Base-by-base conservation (phyloP, 805 yeast genomes). In the Grigorovia yakushimaensis region DNA sequence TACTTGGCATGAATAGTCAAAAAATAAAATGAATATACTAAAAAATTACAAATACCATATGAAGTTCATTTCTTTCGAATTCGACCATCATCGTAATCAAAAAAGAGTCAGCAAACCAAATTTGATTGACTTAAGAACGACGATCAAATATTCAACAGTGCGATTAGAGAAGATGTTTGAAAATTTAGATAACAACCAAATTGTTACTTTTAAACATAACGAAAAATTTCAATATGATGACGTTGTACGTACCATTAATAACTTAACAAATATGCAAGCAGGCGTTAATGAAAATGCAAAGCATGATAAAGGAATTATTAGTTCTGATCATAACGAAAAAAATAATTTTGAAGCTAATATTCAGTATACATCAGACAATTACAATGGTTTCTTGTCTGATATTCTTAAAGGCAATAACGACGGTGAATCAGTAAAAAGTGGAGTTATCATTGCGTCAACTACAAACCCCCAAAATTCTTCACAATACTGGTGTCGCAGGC, bases 1-100 rank as follows among this genome's bases (percentile, higher is more conserved):
- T 78, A 40, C 73, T 79, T 24, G 83, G 80, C 44, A 67, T 69
- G 48, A 61, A 52, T 42, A 20, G 64, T 1, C 64, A 17, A 48
- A 51, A 2, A 45, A 43, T 24, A 47, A 50, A 36, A 21, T 54
- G 11, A 49, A 49, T 22, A 51, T 62, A 3, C 36, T 62, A 52
- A 52, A 52, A 30, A 56, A 54, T 17, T 43, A 42, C 10, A 53
- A 54, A 21, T 53, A 54, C 41, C 49, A 51, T 45, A 20, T 64
- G 6, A 48, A 66, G 39, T 56, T 60, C 17, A 56, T 62, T 11
- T 66, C 68, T 9, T 39, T 61, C 62, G 46, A 62, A 44, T 40
- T 54, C 51, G 48, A 47, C n/a, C 47, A 53, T 2, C 44, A 46
- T 20, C 41, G 17, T 39, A 18, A 8, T 54, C 51, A 47, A n/a